phyloP scores from a whole-genome alignment of 2,329 filamentous ascomycete genomes.

The Rhinocladiella similis region DNA sequence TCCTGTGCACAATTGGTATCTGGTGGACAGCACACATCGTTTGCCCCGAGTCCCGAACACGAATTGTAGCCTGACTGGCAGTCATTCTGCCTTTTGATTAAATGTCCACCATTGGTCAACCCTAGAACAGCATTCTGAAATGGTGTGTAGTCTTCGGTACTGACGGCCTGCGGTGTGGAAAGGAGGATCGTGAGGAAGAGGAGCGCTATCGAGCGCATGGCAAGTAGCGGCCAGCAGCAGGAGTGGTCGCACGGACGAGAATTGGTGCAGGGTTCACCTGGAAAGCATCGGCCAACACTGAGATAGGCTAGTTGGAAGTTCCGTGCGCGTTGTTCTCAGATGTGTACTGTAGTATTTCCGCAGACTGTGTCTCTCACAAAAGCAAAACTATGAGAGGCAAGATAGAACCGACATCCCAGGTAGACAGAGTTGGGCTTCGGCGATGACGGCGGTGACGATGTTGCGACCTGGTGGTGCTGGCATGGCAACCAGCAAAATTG shows the following conservation, averaged over 20 bases:
- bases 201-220: constrained; percentile 13
- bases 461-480: not conserved
- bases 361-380: not conserved
- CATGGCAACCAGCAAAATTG: not conserved
- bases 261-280: constrained; percentile 8
- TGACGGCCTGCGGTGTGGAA: constrained; percentile 1
- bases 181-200: constrained; percentile 6
- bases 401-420: too few species aligned
- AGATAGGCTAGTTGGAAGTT: not conserved
- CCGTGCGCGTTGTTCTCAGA: not conserved
- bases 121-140: constrained; percentile 21
- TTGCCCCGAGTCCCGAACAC: constrained; percentile 54
- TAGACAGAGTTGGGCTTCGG: too few species aligned
- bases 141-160: constrained; percentile 16
- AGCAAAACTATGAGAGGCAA: too few species aligned
- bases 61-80: constrained; percentile 56
- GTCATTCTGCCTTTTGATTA: constrained; percentile 25
- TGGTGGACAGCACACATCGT: constrained; percentile 57
- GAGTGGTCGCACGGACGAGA: constrained; percentile 2
- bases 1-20: constrained; percentile 58
- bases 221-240: not conserved
- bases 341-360: not conserved
- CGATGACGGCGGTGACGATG: not conserved
- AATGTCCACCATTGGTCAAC: constrained; percentile 19
- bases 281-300: constrained; percentile 10